A percentile compares a stretch with the other conserved stretches of the same genome.
These are phyloP conservation scores for Fagus crenata DNA, from an alignment of 306 rosid genomes.

Conservation along the genomic window DNA sequence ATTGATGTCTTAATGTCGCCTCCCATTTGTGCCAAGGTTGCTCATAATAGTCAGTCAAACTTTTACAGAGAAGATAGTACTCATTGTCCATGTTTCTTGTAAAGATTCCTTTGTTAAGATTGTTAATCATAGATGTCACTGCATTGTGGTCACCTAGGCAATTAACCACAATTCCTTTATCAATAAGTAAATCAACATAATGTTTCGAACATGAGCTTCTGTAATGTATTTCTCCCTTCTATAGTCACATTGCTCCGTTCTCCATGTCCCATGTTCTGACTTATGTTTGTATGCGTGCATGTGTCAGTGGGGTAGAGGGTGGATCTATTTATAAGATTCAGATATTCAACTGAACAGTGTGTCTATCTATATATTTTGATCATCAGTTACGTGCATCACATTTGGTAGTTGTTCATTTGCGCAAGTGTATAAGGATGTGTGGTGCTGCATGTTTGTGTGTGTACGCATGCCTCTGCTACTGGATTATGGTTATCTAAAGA, in stretches of 20 bases:
- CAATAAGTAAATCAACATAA: slow-evolving; percentile 37
- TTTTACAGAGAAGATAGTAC: too few relatives aligned
- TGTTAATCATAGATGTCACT: slow-evolving; percentile 28
- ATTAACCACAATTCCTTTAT: slow-evolving; percentile 18
- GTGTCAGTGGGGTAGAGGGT: background rate
- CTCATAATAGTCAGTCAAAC: too few relatives aligned
- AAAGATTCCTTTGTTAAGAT: background rate
- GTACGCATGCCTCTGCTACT: background rate
- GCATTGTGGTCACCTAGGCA: slow-evolving; percentile 30
- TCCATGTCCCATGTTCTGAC: background rate
- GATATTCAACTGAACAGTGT: background rate
- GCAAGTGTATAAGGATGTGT: background rate
- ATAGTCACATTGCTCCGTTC: too few relatives aligned
- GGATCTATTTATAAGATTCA: background rate
- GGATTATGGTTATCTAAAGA: slow-evolving; percentile 23
- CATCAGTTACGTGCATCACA: background rate
- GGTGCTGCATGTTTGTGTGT: background rate
- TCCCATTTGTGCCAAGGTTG: background rate
- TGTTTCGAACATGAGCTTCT: slow-evolving; percentile 31
- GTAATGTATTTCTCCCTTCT: too few relatives aligned
- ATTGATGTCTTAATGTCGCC: slow-evolving; percentile 31
- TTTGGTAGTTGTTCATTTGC: background rate
- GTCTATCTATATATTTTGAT: background rate
- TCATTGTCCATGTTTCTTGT: too few relatives aligned
- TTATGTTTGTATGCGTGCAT: background rate